Evolutionary conservation across 169 alveolate genomes (phyloP), one percentile per base, ranked within the genome.

Genomic region (Plasmodium billcollinsi): DNA sequence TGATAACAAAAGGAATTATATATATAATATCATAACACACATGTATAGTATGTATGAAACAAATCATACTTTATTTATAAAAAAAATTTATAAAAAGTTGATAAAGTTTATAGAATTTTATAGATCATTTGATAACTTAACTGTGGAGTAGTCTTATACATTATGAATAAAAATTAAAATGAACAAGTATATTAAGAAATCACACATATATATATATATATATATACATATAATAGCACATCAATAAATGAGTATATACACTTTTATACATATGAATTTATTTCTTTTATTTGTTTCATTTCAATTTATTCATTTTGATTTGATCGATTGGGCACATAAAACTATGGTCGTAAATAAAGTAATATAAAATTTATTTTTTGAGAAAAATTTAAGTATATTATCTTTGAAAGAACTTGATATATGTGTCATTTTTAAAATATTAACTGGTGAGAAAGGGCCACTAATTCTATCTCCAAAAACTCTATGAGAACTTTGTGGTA

Each of bases 381-480:
- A 65, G 61, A 78, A 78, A 15, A 78, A 78, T 56, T 78, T 73
- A 56, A 78, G 67, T 65, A 78, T 66, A 14, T 43, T 50, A 66
- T 78, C 89, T 21, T 52, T 39, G 15, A 52, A 45, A 24, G 89
- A 78, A 78, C 54, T 66, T 21, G 89, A 63, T 26, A 78, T 3
- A 21, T 78, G 89, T 47, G 65, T 65, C 78, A 78, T 65, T 66
- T 66, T 65, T 49, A 78, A 65, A 12, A 78, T 73, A 21, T 78
- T 78, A 47, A 78, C 89, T 29, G 89, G 89, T 15, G 89, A 78
- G 39, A 78, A 78, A 14, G 89, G 89, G 7, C 89, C 89, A 8
- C 59, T 65, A 43, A 78, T 78, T 1, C 54, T 67, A 65, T 66
- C 67, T n/a, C 89, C 89, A 33, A 78, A 78, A 66, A 33, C 49